Base-by-base conservation (phyloP, 1,284 basidiomycete genomes). In the Naganishia cerealis region DNA sequence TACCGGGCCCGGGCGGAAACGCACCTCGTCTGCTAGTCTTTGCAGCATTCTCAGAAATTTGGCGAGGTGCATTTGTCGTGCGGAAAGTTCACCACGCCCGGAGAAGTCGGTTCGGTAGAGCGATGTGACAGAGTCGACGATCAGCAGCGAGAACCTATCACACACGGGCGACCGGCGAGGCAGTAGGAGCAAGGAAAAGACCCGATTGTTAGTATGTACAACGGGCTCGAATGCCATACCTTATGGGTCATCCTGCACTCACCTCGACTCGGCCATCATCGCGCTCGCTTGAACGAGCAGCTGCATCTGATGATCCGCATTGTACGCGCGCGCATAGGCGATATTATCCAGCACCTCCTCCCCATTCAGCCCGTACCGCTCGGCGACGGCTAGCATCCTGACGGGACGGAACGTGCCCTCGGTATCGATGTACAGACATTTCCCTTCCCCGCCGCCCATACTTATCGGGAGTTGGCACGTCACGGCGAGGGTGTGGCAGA, bases 391-490 rank as follows among this genome's bases (percentile, higher is more conserved):
- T 38, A 99, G 85, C 66, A 99, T 84, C 69, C 96, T 91, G 43
- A 92, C 90, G 18, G 96, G 96, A 73, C 96, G 92, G 84, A 99
- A 99, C 3, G 96, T 99, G 12, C 94, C 94, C 78, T 99, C 95
- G 0, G 96, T 99, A 80, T 99, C 96, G 81, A 99, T 98, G 81
- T 95, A 99, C 57, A 99, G 83, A 77, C 95, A 98, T 82, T 99
- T 99, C 58, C 96, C 96, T 81, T 99, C 96, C 7, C 96, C 96
- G 38, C 96, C 96, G 33, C 96, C 96, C 94, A 98, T 97, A 74
- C 88, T 90, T 55, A 95, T 90, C 0, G 96, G 96, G 9, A 99
- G 86, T 83, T 87, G 96, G 78, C 96, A 99, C 7, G 95, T 98
- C 16, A 98, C 96, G 0, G 96, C 94, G 43, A 99, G 86, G 0